Percentiles rank a stretch among this genome's conserved stretches.
These are phyloP conservation scores for Scedosporium aurantiacum DNA, from an alignment of 2,329 filamentous ascomycete species.

Conservation along the genomic window DNA sequence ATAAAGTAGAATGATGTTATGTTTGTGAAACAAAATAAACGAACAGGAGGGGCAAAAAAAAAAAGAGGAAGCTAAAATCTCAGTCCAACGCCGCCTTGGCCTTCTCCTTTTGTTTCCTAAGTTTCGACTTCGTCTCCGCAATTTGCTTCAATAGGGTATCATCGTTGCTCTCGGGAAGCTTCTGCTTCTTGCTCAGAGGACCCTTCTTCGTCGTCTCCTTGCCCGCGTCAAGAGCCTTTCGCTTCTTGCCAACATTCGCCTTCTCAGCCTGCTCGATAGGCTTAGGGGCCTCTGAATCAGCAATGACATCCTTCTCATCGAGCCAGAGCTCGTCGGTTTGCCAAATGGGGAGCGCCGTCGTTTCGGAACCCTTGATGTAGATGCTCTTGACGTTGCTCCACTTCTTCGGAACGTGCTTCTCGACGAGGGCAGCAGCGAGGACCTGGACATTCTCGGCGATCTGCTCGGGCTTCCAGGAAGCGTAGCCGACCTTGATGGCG, in stretches of 20 bases:
- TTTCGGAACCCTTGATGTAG: conserved; percentile 84
- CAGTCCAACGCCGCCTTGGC: conserved; percentile 41
- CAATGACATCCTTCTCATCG: conserved; percentile 62
- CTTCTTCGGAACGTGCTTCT: conserved; percentile 72
- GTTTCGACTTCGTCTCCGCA: conserved; percentile 43
- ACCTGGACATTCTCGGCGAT: conserved; percentile 71
- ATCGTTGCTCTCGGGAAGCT: conserved; percentile 38
- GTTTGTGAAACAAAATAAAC: no score
- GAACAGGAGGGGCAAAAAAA: no score
- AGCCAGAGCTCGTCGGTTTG: conserved; percentile 85
- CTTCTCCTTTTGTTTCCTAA: conserved; percentile 48
- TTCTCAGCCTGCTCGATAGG: conserved; percentile 32
- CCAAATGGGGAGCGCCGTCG: conserved; percentile 87
- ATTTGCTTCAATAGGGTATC: conserved; percentile 47
- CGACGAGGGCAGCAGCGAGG: conserved; percentile 57
- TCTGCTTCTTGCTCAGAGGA: conserved; percentile 28
- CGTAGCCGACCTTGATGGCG: conserved; percentile 66
- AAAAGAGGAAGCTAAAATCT: conserved; percentile 7
- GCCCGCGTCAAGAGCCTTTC: conserved; percentile 35
- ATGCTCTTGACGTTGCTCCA: conserved; percentile 79
- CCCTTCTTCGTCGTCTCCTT: conserved; percentile 17
- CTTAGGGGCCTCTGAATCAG: conserved; percentile 42
- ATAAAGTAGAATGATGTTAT: not conserved
- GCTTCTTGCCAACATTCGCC: conserved; percentile 50
- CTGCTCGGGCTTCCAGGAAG: conserved; percentile 63